Base-by-base conservation (phyloP, 768 basidiomycete genomes). In the Trametes cubensis region DNA sequence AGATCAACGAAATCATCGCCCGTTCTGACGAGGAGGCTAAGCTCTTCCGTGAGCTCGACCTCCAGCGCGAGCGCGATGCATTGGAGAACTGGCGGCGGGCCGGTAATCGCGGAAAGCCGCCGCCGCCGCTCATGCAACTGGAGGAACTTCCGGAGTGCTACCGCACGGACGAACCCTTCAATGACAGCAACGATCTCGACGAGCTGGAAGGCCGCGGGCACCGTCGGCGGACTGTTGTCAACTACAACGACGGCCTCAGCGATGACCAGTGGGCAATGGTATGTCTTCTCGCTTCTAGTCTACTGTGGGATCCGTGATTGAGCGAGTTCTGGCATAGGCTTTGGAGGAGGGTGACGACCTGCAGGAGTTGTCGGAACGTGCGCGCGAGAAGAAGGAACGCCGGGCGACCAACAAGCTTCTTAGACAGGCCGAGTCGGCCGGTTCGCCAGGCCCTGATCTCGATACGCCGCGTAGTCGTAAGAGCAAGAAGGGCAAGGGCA, bases 71-170 rank as follows among this genome's bases (percentile, higher is more conserved):
- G 47, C 85, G 85, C 17, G 86, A 88, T 25, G 78, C 80, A 3
- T 58, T 83, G 39, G 83, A 85, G 40, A 72, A 69, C 14, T 96
- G 94, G 94, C 83, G 86, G 26, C 80, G 84, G 2, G 77, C 79
- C 6, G 94, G 94, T 14, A 81, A 91, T 65, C 85, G 87, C 15
- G 92, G 92, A 41, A 91, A 84, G 67, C 88, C 89, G 0, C 94
- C 91, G 0, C 82, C 77, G 54, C 82, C 82, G 0, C 84, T 99
- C 30, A 90, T 98, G 71, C 83, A 89, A 59, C 80, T 95, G 41
- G 90, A 91, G 41, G 97, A 99, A 71, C 82, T 99, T 28, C 96
- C 96, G 0, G 88, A 92, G 48, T 94, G 92, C 72, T 99, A 98
- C 74, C 89, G 88, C 68, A 88, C 80, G 6, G 90, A 92, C 66